These are phyloP conservation scores for Arthrobotrys sinensis DNA, from an alignment of 2,329 filamentous ascomycete species.

Conservation along the genomic window DNA sequence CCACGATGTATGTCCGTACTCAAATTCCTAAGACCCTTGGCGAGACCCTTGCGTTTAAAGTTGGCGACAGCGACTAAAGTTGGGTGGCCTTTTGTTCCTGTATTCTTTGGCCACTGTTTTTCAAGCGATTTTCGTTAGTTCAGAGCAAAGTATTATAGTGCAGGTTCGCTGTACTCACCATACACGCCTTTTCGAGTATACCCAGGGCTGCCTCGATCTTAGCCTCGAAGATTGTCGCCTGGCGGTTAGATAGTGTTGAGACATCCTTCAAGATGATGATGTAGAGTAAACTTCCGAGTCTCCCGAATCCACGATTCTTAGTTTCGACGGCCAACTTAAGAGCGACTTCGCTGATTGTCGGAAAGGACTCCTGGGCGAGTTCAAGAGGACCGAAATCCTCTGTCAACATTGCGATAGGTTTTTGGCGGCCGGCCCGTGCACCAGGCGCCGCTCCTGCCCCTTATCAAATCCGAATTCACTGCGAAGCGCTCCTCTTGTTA, in stretches of 20 bases:
- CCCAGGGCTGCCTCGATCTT: constrained; percentile 38
- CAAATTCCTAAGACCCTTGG: background rate
- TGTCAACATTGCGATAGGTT: constrained; percentile 14
- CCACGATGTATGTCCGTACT: constrained; percentile 26
- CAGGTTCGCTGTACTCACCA: constrained; percentile 16
- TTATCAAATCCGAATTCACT: background rate
- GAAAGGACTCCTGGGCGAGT: constrained; percentile 50
- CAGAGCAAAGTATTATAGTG: too few species aligned
- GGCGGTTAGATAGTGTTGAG: constrained; percentile 37
- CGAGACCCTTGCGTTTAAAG: constrained; percentile 7
- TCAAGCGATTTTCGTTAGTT: background rate
- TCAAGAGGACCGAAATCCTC: constrained; percentile 26
- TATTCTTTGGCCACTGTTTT: constrained; percentile 38
- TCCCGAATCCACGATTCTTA: constrained; percentile 39
- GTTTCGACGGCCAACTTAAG: constrained; percentile 33
- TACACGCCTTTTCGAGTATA: constrained; percentile 44
- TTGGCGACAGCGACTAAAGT: constrained; percentile 12
- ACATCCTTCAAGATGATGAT: constrained; percentile 35
- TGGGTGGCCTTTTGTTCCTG: constrained; percentile 17
- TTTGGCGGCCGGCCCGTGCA: background rate
- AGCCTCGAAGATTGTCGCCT: constrained; percentile 26
- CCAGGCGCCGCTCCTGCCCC: background rate
- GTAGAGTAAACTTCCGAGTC: constrained; percentile 30
- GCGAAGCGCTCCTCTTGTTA: background rate
- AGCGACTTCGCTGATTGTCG: constrained; percentile 28